phyloP scores from a whole-genome alignment of 1,139 yeast species.

The Hanseniaspora uvarum region DNA sequence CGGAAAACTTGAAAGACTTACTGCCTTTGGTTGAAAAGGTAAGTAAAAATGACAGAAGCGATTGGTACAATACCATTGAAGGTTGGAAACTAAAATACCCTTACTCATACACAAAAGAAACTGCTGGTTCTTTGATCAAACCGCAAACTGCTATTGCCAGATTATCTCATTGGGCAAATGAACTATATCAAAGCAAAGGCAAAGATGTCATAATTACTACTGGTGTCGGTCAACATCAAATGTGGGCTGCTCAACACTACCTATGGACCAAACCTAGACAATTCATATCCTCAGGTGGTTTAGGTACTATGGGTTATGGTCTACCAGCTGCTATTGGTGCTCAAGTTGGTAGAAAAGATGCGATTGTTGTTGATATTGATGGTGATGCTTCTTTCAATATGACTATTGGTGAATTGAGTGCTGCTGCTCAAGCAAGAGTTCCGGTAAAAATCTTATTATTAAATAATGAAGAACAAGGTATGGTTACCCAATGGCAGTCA shows the following conservation, averaged over 20 bases:
- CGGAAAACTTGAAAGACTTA: slow-evolving; percentile 60
- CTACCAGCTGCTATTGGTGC: slow-evolving; percentile 98
- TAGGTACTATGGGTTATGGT: slow-evolving; percentile 98
- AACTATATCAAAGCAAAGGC: slow-evolving; percentile 33
- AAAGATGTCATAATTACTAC: slow-evolving; percentile 83
- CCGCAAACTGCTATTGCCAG: slow-evolving; percentile 86
- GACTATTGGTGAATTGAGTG: slow-evolving; percentile 86
- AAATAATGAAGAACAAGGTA: slow-evolving; percentile 97
- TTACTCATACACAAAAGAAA: slow-evolving; percentile 63
- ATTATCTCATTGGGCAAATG: slow-evolving; percentile 60
- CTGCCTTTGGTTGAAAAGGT: slow-evolving; percentile 60
- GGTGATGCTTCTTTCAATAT: slow-evolving; percentile 98
- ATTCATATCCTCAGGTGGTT: slow-evolving; percentile 93
- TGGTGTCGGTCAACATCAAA: slow-evolving; percentile 99
- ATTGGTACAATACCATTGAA: slow-evolving; percentile 65
- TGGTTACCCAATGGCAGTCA: slow-evolving; percentile 99
- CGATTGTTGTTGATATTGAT: slow-evolving; percentile 88
- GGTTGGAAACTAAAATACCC: slow-evolving; percentile 86
- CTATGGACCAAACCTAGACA: slow-evolving; percentile 86
- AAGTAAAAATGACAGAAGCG: slow-evolving; percentile 44
- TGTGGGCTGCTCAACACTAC: slow-evolving; percentile 99
- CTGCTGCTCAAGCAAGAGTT: slow-evolving; percentile 87
- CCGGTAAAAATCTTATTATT: slow-evolving; percentile 82
- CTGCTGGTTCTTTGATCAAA: slow-evolving; percentile 71
- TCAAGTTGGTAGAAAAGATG: slow-evolving; percentile 89